Percentiles rank a stretch among this genome's conserved stretches.
phyloP scores from a whole-genome alignment of 495 filamentous ascomycete species.

The Penicillium riverlandense region DNA sequence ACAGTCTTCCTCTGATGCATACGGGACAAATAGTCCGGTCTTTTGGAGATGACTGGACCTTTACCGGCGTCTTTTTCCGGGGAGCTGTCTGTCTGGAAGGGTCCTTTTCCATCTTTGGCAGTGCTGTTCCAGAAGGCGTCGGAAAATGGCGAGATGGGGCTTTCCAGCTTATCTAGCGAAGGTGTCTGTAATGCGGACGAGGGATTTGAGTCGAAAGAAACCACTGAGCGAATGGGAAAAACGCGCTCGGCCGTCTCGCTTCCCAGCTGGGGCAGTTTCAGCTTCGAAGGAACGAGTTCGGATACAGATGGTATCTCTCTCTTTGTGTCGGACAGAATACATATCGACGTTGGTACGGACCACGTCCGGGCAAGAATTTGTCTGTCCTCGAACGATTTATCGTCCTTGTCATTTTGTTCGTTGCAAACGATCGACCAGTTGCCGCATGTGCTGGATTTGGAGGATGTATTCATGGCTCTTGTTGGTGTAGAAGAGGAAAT shows the following conservation, averaged over 20 bases:
- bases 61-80: background rate
- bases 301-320: constrained; percentile 10
- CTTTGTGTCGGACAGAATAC: constrained; percentile 18
- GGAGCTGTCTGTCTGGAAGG: background rate
- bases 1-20: constrained; percentile 2
- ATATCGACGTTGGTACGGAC: constrained; percentile 14
- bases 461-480: constrained; percentile 2
- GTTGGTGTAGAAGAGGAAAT: too few species aligned
- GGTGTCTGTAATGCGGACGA: constrained; percentile 20
- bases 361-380: constrained; percentile 3
- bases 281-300: constrained; percentile 9
- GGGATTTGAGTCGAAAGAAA: constrained; percentile 16
- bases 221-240: constrained; percentile 18
- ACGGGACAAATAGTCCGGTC: background rate
- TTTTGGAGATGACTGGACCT: background rate
- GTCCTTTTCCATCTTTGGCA: too few species aligned
- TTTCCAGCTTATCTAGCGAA: constrained; percentile 15
- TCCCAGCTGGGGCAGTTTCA: constrained; percentile 16
- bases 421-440: constrained; percentile 14
- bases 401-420: constrained; percentile 1
- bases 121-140: constrained; percentile 1
- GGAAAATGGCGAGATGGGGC: constrained; percentile 10
- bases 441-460: constrained; percentile 1
- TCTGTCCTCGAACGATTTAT: constrained; percentile 3
- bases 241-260: constrained; percentile 14